phyloP scores from a whole-genome alignment of 352 stramenopile genomes.

The Globisporangium mamillatum region DNA sequence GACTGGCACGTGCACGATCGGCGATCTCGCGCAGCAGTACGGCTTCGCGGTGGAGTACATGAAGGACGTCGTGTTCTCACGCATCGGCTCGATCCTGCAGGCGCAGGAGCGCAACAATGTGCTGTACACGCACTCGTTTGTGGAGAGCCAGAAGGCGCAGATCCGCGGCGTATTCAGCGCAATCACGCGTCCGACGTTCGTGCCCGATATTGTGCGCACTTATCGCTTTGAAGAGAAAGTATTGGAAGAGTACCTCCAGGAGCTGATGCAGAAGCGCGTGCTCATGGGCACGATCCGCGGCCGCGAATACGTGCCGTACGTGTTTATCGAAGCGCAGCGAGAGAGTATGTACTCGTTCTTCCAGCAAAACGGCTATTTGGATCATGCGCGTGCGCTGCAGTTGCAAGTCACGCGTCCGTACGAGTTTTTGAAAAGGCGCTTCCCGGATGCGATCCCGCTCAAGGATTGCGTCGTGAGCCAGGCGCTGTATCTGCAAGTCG shows the following conservation, averaged over 20 bases:
- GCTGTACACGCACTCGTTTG: constrained; percentile 78
- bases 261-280: constrained; percentile 52
- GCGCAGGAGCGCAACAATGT: constrained; percentile 64
- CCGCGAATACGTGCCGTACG: constrained; percentile 74
- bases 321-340: constrained; percentile 73
- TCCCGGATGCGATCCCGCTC: constrained; percentile 63
- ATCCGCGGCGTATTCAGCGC: constrained; percentile 65
- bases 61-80: constrained; percentile 60
- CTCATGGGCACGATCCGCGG: constrained; percentile 64
- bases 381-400: constrained; percentile 51
- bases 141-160: constrained; percentile 55
- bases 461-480: constrained; percentile 64
- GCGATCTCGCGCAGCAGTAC: constrained; percentile 77
- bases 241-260: constrained; percentile 49
- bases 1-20: constrained; percentile 58
- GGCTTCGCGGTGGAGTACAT: constrained; percentile 84
- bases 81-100: constrained; percentile 59
- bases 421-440: constrained; percentile 72
- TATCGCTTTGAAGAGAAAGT: constrained; percentile 68
- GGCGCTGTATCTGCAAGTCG: constrained; percentile 57
- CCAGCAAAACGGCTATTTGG: constrained; percentile 78
- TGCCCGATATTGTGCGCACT: constrained; percentile 57
- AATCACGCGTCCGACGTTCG: constrained; percentile 62
- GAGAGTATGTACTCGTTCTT: constrained; percentile 85
- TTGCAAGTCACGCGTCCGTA: constrained; percentile 64